These are phyloP conservation scores for Polyplosphaeria fusca DNA, from an alignment of 495 filamentous ascomycete species.

Conservation along the genomic window DNA sequence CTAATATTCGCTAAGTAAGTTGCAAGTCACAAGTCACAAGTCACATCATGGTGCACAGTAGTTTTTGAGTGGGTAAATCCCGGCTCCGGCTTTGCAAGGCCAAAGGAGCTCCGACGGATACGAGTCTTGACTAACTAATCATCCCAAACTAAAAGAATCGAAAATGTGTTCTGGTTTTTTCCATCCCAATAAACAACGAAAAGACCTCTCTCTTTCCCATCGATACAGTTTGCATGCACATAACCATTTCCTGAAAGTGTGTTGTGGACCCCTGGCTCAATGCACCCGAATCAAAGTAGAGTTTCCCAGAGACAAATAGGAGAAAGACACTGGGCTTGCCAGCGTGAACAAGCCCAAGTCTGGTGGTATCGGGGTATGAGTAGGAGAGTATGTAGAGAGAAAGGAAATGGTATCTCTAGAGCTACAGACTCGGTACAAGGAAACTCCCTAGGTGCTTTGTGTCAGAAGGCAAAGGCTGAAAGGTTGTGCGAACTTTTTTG, in stretches of 20 bases:
- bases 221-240: constrained; percentile 16
- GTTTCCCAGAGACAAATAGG: too few relatives aligned
- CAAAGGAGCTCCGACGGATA: constrained; percentile 32
- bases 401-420: constrained; percentile 35
- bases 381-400: constrained; percentile 11
- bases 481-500: not conserved
- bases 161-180: too few relatives aligned
- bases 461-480: constrained; percentile 4
- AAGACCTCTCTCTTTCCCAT: not conserved
- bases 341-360: too few relatives aligned
- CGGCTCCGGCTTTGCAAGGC: constrained; percentile 3
- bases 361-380: not conserved
- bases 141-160: too few relatives aligned
- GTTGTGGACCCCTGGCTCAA: not conserved
- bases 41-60: not conserved
- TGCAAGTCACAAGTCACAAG: constrained; percentile 1
- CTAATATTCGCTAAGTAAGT: too few relatives aligned
- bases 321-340: too few relatives aligned
- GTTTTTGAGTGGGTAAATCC: constrained; percentile 37
- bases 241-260: too few relatives aligned
- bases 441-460: constrained; percentile 12
- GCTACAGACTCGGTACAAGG: constrained; percentile 23
- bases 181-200: not conserved
- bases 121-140: constrained; percentile 33
- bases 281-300: too few relatives aligned